phyloP scores from a whole-genome alignment of 768 basidiomycete species.

The Agaricus bisporus region DNA sequence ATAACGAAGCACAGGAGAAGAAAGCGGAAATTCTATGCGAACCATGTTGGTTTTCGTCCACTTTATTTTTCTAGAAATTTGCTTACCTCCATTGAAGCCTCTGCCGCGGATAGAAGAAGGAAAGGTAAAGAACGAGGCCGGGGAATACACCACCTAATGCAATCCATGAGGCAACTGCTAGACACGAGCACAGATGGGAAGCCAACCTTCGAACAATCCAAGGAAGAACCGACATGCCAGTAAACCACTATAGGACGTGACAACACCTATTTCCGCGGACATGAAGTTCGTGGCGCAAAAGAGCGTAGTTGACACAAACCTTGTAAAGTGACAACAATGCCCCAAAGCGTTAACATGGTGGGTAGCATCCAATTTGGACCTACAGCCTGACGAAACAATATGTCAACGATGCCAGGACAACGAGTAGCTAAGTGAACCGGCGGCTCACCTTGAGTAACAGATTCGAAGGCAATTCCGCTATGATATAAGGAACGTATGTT shows the following conservation, averaged over 20 bases:
- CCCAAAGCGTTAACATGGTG: conserved; percentile 60
- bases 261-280: conserved; percentile 31
- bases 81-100: conserved; percentile 41
- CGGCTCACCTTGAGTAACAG: conserved; percentile 43
- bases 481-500: conserved; percentile 49
- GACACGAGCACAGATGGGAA: not conserved
- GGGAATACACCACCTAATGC: conserved; percentile 50
- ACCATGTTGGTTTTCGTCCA: conserved; percentile 12
- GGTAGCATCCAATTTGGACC: conserved; percentile 58
- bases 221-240: conserved; percentile 46
- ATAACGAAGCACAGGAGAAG: conserved; percentile 48
- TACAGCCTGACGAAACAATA: conserved; percentile 28
- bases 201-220: conserved; percentile 40
- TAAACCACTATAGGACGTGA: conserved; percentile 36
- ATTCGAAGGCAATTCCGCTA: conserved; percentile 57
- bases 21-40: conserved; percentile 38
- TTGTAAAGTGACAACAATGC: conserved; percentile 58
- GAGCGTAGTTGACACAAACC: conserved; percentile 24
- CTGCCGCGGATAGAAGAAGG: conserved; percentile 49
- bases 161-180: not conserved
- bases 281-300: not conserved
- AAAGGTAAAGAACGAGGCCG: conserved; percentile 51
- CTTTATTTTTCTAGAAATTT: too few species aligned
- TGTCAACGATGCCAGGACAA: not conserved
- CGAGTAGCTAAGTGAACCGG: too few species aligned